Percentiles rank a stretch among this genome's conserved stretches.
Conservation (phyloP, 106 monocot genomes). For the Amphibolis antarctica region DNA sequence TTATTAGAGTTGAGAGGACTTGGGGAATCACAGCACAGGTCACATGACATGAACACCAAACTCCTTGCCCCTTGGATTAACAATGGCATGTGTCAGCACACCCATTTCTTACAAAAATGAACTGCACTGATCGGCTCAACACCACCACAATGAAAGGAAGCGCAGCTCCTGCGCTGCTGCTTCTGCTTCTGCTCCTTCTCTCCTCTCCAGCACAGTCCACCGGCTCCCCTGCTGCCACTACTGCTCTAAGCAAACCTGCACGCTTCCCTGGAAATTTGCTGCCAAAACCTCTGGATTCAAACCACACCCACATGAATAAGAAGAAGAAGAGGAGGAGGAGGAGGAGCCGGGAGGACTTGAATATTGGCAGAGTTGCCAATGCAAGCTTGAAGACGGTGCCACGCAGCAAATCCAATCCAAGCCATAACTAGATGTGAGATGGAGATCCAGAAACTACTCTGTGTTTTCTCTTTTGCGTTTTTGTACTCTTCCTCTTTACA, state of each 20-base stretch:
- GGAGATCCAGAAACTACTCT: no score
- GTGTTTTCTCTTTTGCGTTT: no score
- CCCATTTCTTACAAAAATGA: not conserved
- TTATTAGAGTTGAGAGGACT: no score
- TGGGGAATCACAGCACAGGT: not conserved
- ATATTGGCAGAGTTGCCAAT: not conserved
- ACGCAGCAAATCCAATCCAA: conserved; percentile 9
- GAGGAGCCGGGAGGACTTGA: not conserved
- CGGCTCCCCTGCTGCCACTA: not conserved
- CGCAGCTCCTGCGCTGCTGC: not conserved
- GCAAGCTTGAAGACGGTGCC: conserved; percentile 8
- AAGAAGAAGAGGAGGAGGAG: not conserved
- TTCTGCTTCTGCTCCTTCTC: not conserved
- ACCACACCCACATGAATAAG: not conserved
- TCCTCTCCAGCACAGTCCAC: not conserved
- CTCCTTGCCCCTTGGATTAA: not conserved
- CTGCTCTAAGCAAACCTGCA: not conserved
- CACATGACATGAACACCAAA: conserved; percentile 1
- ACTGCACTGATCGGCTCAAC: not conserved
- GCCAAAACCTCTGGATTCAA: not conserved
- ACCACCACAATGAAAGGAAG: not conserved
- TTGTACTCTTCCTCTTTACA: no score
- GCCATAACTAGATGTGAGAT: not conserved
- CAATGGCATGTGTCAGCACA: not conserved
- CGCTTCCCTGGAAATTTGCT: not conserved